Conservation (phyloP, 768 basidiomycete genomes). For the Termitomyces sp. region DNA sequence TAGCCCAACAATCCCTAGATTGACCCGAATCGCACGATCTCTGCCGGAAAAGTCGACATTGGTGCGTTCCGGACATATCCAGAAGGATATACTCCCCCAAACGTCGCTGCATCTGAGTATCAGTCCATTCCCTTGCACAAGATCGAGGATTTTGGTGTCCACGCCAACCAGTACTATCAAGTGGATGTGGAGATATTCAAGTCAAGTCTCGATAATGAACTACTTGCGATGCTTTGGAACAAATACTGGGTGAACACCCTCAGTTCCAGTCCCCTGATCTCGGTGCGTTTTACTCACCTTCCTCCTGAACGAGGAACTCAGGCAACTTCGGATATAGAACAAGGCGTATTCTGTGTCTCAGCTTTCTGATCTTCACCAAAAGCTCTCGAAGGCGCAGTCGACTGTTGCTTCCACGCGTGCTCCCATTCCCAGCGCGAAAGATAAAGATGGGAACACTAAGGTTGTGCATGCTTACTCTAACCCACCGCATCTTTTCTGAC, state of each 20-base stretch:
- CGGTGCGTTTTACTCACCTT: constrained; percentile 41
- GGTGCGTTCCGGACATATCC: constrained; percentile 98
- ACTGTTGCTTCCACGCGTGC: constrained; percentile 56
- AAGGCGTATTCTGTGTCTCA: constrained; percentile 92
- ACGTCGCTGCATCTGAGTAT: constrained; percentile 70
- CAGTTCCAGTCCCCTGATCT: constrained; percentile 87
- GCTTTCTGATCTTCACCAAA: constrained; percentile 84
- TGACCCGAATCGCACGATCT: constrained; percentile 97
- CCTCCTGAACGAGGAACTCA: background rate
- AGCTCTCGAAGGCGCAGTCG: constrained; percentile 68
- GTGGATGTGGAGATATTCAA: constrained; percentile 96
- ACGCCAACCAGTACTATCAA: constrained; percentile 93
- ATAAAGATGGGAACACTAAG: constrained; percentile 43
- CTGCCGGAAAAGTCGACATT: constrained; percentile 97
- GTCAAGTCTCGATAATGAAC: constrained; percentile 77
- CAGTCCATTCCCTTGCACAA: constrained; percentile 96
- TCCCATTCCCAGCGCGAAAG: constrained; percentile 45
- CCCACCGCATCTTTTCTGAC: background rate
- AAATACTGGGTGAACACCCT: constrained; percentile 99
- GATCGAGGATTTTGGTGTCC: constrained; percentile 99
- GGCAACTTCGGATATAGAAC: constrained; percentile 50
- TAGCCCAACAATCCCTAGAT: constrained; percentile 44
- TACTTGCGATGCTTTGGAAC: constrained; percentile 93
- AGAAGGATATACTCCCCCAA: constrained; percentile 86
- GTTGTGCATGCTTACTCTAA: constrained; percentile 19